Base-by-base conservation (phyloP, 2,329 filamentous ascomycete species). In the Scytalidium lignicola region DNA sequence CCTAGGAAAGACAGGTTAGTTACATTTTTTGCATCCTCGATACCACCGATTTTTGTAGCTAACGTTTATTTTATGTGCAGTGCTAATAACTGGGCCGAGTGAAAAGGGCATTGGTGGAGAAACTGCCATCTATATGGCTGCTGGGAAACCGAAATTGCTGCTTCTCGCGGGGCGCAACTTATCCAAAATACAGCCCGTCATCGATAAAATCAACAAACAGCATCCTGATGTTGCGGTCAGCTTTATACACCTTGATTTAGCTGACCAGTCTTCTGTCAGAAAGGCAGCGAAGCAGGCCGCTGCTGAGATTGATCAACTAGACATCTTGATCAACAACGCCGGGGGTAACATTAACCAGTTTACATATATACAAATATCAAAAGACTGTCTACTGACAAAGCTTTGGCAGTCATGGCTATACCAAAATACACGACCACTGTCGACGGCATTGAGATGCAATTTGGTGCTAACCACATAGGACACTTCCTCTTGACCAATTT, bases 251-350 rank as follows among this genome's bases (percentile, higher is more conserved):
- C 22, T 60, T 20, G 69, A 74, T 39, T 65, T 75, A 9, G 61
- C 61, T n/a, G 72, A 67, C 15, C 55, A 70, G 26, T 61, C 65
- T 2, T 64, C 64, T 0, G 64, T 76, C 3, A 66, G 73, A 15
- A 49, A 56, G 1, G 69, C 72, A 0, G 71, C 71, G 1, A 57
- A 53, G 1, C 59, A 63, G 9, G 62, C 74, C 3, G 67, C 65
- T 12, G 32, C 49, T 0, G 67, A 65, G 60, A 60, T 68, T 2
- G 23, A 60, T 56, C 52, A 55, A 8, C 63, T 74, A 13, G 68
- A 74, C 39, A 62, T 72, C 3, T 48, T 74, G 10, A 65, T 74
- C 10, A 74, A 74, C 49, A 72, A 70, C 48, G 70, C 72, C 0
- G 65, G 58, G 0, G 15, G 32, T 37, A n/a, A 37, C 6, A 5